Evolutionary conservation across 306 rosid genomes (phyloP).

Genomic region (Carpinus viminea): DNA sequence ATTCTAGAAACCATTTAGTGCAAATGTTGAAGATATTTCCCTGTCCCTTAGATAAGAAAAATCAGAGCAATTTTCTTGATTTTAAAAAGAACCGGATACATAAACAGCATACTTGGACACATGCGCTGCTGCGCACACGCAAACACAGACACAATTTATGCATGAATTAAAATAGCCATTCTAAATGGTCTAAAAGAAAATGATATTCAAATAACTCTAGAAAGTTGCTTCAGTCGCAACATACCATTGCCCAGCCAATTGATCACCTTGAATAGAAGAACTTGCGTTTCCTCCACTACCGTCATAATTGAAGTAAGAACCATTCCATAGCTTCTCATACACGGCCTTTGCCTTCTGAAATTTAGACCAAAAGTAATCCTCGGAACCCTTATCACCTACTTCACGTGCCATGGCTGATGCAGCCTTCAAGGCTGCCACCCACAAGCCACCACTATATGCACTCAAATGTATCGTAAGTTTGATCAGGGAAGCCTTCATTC

Average conservation of each 20-base stretch:
- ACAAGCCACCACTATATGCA: slow-evolving; percentile 93
- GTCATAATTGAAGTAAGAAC: slow-evolving; percentile 91
- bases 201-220: not conserved
- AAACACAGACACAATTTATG: not conserved
- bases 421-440: slow-evolving; percentile 98
- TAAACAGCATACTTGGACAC: not conserved
- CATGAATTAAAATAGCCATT: not conserved
- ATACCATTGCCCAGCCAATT: slow-evolving; percentile 95
- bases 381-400: slow-evolving; percentile 79
- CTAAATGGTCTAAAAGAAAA: not conserved
- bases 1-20: not conserved
- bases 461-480: slow-evolving; percentile 97
- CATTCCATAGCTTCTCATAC: slow-evolving; percentile 90
- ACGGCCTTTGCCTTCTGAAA: slow-evolving; percentile 75
- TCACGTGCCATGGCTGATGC: slow-evolving; percentile 79
- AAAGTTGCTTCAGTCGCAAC: slow-evolving; percentile 20
- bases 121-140: too few relatives aligned
- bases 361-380: slow-evolving; percentile 75
- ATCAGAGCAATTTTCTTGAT: not conserved
- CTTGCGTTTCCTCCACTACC: slow-evolving; percentile 66
- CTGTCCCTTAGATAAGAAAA: slow-evolving; percentile 1
- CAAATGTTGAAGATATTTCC: slow-evolving; percentile 1
- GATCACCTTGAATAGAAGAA: slow-evolving; percentile 94
- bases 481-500: slow-evolving; percentile 96
- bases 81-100: not conserved